Evolutionary conservation across 108 stramenopile species (phyloP).

Genomic region (Chaetoceros tenuissimus): DNA sequence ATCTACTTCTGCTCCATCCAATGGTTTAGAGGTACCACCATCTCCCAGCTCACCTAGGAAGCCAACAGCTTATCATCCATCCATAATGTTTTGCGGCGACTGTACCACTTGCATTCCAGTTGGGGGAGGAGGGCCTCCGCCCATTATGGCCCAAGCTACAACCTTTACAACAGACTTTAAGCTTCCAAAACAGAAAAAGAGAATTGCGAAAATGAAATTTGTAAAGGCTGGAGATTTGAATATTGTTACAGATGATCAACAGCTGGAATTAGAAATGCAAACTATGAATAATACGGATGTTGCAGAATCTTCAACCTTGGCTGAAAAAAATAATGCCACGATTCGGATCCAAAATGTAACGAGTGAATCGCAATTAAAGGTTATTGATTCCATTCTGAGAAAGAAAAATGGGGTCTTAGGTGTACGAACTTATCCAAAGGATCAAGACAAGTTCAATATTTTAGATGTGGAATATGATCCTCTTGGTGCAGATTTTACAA

Average conservation of each 20-base stretch:
- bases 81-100: conserved; percentile 44
- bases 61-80: conserved; percentile 28
- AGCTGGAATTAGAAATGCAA: conserved; percentile 5
- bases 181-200: conserved; percentile 3
- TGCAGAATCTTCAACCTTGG: not conserved
- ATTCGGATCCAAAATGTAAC: not conserved
- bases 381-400: not conserved
- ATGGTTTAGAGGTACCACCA: no score
- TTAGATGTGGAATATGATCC: not conserved
- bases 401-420: not conserved
- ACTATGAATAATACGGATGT: no score
- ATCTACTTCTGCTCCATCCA: no score
- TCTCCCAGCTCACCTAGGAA: no score
- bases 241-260: conserved; percentile 3
- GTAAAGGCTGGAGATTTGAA: not conserved
- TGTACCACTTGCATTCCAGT: conserved; percentile 17
- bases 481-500: no score
- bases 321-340: not conserved
- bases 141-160: not conserved
- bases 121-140: not conserved
- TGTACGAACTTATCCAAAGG: not conserved
- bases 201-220: not conserved
- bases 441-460: not conserved
- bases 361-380: not conserved
- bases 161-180: conserved; percentile 3